Evolutionary conservation across 2,329 filamentous ascomycete genomes (phyloP).

Genomic region (Pseudogymnoascus sp.): DNA sequence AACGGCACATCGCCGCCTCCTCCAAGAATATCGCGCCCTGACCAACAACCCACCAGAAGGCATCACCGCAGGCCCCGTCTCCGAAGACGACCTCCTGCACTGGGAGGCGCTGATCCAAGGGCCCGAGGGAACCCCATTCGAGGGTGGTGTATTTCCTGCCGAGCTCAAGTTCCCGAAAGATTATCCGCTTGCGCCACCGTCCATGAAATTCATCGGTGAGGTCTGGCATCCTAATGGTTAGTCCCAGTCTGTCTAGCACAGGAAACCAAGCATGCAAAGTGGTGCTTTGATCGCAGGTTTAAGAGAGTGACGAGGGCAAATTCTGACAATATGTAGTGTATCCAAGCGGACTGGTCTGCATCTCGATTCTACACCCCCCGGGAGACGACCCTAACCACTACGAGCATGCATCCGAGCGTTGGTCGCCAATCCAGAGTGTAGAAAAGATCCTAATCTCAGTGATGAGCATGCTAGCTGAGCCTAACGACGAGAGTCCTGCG

Average conservation of each 20-base stretch:
- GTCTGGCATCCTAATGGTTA: conserved; percentile 95
- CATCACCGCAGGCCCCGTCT: conserved; percentile 88
- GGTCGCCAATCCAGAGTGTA: conserved; percentile 93
- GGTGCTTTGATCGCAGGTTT: neutral
- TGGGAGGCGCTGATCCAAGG: conserved; percentile 98
- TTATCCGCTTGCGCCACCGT: conserved; percentile 92
- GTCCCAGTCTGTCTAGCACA: conserved; percentile 18
- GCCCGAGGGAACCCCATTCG: conserved; percentile 90
- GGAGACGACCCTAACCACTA: conserved; percentile 98
- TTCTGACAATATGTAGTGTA: conserved; percentile 56
- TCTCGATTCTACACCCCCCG: conserved; percentile 94
- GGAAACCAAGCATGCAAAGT: neutral
- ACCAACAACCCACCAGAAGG: conserved; percentile 95
- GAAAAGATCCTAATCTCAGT: conserved; percentile 96
- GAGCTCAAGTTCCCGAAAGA: conserved; percentile 93
- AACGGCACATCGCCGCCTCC: conserved; percentile 70
- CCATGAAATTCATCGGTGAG: conserved; percentile 90
- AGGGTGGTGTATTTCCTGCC: conserved; percentile 90
- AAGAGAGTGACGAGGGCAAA: neutral
- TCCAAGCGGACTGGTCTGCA: conserved; percentile 85
- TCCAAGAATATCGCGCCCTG: conserved; percentile 92
- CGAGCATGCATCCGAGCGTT: conserved; percentile 90
- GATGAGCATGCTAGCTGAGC: conserved; percentile 97
- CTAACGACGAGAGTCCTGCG: conserved; percentile 92
- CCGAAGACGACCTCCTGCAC: conserved; percentile 88